phyloP scores from a whole-genome alignment of 805 yeast genomes.

The Candida germanica region DNA sequence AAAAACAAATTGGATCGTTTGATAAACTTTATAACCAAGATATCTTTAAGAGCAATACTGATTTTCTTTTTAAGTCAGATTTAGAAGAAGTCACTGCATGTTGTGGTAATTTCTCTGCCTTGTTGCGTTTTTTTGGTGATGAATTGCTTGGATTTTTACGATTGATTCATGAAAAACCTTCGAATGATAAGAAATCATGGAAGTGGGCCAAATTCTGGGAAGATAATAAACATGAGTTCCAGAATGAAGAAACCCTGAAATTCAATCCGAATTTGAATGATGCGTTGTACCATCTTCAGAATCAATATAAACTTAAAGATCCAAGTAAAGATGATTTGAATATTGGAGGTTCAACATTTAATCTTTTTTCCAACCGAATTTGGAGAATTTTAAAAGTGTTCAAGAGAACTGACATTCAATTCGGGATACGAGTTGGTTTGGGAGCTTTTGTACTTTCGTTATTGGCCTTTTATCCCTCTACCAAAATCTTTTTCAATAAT shows the following conservation, averaged over 20 bases:
- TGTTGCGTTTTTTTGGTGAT: conserved; percentile 58
- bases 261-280: conserved; percentile 26
- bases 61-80: conserved; percentile 46
- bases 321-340: conserved; percentile 5
- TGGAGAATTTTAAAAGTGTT: conserved; percentile 54
- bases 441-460: conserved; percentile 67
- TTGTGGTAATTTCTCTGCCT: conserved; percentile 74
- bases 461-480: conserved; percentile 61
- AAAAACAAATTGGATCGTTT: conserved; percentile 57
- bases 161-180: conserved; percentile 32
- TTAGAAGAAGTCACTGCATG: conserved; percentile 83
- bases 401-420: conserved; percentile 65
- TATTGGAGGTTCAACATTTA: conserved; percentile 2
- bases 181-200: conserved; percentile 35
- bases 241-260: conserved; percentile 1
- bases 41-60: conserved; percentile 37
- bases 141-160: conserved; percentile 52
- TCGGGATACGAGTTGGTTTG: conserved; percentile 74
- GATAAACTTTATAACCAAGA: conserved; percentile 55
- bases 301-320: conserved; percentile 17
- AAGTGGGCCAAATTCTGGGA: conserved; percentile 56
- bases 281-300: conserved; percentile 30
- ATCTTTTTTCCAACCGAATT: conserved; percentile 21
- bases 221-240: neutral
- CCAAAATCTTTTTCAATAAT: conserved; percentile 51